A percentile compares a stretch with the other conserved stretches of the same genome.
Conservation (phyloP, 2,329 filamentous ascomycete species). For the Ascochyta rabiei region DNA sequence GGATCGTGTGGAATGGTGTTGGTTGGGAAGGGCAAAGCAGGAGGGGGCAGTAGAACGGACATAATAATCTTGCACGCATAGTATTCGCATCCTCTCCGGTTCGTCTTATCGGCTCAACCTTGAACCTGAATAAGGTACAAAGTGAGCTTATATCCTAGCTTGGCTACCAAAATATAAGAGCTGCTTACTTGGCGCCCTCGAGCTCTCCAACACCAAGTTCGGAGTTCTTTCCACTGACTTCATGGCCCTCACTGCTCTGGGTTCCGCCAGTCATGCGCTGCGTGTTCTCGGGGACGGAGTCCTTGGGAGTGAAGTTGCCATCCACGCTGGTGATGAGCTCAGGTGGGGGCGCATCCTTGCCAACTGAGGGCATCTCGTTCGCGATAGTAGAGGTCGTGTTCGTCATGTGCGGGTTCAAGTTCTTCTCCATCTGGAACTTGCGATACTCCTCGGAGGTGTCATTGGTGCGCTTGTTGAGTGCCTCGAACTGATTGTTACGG, state of each 20-base stretch:
- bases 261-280: slow-evolving; percentile 70
- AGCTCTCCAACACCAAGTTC: slow-evolving; percentile 42
- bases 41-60: slow-evolving; percentile 51
- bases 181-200: slow-evolving; percentile 51
- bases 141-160: slow-evolving; percentile 69
- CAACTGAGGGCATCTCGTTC: slow-evolving; percentile 67
- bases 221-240: slow-evolving; percentile 35
- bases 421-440: slow-evolving; percentile 62
- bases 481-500: slow-evolving; percentile 47
- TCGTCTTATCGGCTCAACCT: slow-evolving; percentile 85
- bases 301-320: slow-evolving; percentile 62
- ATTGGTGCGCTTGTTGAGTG: slow-evolving; percentile 57
- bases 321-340: slow-evolving; percentile 65
- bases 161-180: slow-evolving; percentile 74
- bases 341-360: slow-evolving; percentile 62
- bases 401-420: slow-evolving; percentile 66
- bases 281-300: slow-evolving; percentile 66
- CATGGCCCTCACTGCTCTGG: slow-evolving; percentile 56
- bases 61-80: slow-evolving; percentile 84
- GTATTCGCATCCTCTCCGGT: slow-evolving; percentile 83
- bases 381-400: slow-evolving; percentile 68
- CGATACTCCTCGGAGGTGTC: slow-evolving; percentile 62
- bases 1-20: background rate
- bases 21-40: background rate
- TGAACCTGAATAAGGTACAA: slow-evolving; percentile 70